phyloP scores from a whole-genome alignment of 371 early-diverging fungal species.

The Mortierella sp. region DNA sequence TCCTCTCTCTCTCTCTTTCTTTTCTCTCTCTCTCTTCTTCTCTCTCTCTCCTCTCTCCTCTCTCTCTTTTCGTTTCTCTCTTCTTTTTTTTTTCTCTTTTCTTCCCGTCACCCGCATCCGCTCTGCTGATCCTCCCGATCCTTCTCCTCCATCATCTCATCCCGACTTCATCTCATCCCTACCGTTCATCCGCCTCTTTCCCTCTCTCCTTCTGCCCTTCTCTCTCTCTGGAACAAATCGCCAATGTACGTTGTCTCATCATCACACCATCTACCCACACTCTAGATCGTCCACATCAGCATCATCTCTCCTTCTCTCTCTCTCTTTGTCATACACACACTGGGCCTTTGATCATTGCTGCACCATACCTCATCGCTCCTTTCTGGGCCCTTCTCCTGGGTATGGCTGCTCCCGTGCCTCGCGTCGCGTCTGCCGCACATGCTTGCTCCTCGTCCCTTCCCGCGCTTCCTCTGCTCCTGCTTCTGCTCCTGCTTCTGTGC shows the following conservation, averaged over 20 bases:
- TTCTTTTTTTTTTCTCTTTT: too few species aligned
- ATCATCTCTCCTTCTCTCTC: too few species aligned
- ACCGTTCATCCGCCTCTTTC: too few species aligned
- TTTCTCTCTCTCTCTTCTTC: not conserved
- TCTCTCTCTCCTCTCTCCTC: too few species aligned
- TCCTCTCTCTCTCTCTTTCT: not conserved
- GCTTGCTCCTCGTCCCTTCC: not conserved
- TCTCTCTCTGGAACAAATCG: not conserved
- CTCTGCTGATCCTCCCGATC: too few species aligned
- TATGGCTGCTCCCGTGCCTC: not conserved
- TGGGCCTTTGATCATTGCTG: not conserved
- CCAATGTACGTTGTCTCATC: not conserved
- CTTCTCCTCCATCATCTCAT: too few species aligned
- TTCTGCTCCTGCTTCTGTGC: too few species aligned
- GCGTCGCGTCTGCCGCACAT: not conserved
- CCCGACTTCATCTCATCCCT: too few species aligned
- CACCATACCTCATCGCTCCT: not conserved
- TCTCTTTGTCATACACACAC: too few species aligned
- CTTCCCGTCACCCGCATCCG: too few species aligned
- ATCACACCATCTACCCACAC: not conserved
- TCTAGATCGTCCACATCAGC: not conserved
- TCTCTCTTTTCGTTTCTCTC: too few species aligned
- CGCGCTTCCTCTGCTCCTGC: not conserved
- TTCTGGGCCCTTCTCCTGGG: not conserved
- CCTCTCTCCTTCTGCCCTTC: not conserved